Conservation (phyloP, 2,329 filamentous ascomycete species). For the Trichoderma brevicompactum region DNA sequence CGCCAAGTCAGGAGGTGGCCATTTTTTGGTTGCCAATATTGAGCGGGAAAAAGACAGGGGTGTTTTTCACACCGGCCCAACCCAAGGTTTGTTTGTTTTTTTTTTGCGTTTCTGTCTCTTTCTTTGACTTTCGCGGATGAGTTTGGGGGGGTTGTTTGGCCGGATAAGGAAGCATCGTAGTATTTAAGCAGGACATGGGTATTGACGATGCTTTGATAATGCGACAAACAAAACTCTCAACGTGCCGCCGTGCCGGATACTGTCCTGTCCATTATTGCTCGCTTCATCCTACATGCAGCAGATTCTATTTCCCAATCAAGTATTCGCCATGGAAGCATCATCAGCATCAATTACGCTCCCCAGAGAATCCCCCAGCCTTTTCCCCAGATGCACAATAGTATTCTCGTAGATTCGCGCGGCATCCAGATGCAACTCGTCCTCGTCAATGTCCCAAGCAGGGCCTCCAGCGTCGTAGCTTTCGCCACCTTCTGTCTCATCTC, state of each 20-base stretch:
- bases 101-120: no score
- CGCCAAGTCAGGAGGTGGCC: constrained; percentile 8
- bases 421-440: constrained; percentile 66
- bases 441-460: constrained; percentile 47
- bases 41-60: background rate
- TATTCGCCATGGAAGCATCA: background rate
- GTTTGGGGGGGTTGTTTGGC: no score
- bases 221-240: no score
- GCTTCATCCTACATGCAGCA: background rate
- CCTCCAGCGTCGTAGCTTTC: constrained; percentile 37
- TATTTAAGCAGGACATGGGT: no score
- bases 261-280: no score
- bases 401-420: constrained; percentile 78
- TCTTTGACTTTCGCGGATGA: no score
- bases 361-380: constrained; percentile 59
- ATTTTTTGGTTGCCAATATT: background rate
- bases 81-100: no score
- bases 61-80: background rate
- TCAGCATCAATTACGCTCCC: constrained; percentile 22
- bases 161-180: no score
- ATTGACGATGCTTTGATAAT: no score
- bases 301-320: background rate
- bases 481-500: constrained; percentile 45
- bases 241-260: no score
- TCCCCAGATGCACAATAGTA: constrained; percentile 75